Evolutionary conservation across 106 monocot genomes (phyloP).

Genomic region (Acanthochlamys bracteata): DNA sequence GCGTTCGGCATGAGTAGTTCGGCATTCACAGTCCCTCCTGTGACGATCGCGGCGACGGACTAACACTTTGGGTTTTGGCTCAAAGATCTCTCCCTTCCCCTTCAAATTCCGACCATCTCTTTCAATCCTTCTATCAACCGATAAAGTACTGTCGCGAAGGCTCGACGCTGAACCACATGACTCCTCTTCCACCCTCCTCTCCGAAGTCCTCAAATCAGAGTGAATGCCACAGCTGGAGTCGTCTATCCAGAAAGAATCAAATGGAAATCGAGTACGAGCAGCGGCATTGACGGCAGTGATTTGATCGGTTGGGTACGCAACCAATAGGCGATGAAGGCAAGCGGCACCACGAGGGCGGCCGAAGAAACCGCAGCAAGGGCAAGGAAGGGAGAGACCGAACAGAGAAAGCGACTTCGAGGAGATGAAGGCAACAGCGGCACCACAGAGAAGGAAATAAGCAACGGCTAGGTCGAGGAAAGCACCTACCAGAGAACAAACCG

Average conservation of each 20-base stretch:
- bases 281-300: slow-evolving; percentile 17
- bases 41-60: not conserved
- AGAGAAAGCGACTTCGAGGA: slow-evolving; percentile 40
- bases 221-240: not conserved
- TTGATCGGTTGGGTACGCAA: not conserved
- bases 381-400: slow-evolving; percentile 52
- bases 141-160: not conserved
- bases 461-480: slow-evolving; percentile 58
- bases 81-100: not conserved
- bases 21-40: too few species aligned
- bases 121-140: too few species aligned
- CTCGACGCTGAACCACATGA: not conserved
- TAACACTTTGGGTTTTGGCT: not conserved
- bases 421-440: slow-evolving; percentile 37
- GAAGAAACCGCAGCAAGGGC: slow-evolving; percentile 26
- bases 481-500: slow-evolving; percentile 37
- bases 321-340: slow-evolving; percentile 23
- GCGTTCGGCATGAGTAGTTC: too few species aligned
- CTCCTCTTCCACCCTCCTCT: not conserved
- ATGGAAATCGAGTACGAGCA: slow-evolving; percentile 22
- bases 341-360: not conserved
- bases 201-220: slow-evolving; percentile 1
- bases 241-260: slow-evolving; percentile 12
- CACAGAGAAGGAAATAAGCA: slow-evolving; percentile 57
- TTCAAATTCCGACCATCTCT: not conserved